phyloP scores from a whole-genome alignment of 805 yeast species.

The Ogataea parapolymorpha region DNA sequence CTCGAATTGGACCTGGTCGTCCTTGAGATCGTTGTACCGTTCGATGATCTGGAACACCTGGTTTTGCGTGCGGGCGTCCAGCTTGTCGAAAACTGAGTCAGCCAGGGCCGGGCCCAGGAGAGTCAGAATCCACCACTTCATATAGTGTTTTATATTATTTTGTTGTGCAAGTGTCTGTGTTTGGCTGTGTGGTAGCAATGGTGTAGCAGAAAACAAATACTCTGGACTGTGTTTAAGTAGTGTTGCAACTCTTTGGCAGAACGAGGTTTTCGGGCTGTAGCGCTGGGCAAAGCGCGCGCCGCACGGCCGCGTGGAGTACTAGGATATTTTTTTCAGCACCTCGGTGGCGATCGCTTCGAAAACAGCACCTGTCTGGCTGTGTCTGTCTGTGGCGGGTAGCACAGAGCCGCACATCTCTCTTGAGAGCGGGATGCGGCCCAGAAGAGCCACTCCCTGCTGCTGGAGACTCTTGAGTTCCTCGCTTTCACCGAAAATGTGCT shows the following conservation, averaged over 20 bases:
- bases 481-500: constrained; percentile 70
- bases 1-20: constrained; percentile 17
- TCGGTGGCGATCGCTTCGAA: constrained; percentile 48
- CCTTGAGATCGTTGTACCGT: constrained; percentile 16
- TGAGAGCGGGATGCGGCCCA: constrained; percentile 73
- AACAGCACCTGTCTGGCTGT: constrained; percentile 36
- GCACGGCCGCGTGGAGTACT: constrained; percentile 9
- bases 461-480: constrained; percentile 53
- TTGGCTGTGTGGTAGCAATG: constrained; percentile 9
- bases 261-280: constrained; percentile 1
- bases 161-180: constrained; percentile 4
- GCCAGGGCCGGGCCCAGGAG: constrained; percentile 9
- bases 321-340: constrained; percentile 26
- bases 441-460: constrained; percentile 43
- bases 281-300: constrained; percentile 11
- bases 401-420: constrained; percentile 58
- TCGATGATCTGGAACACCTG: constrained; percentile 21
- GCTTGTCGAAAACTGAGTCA: constrained; percentile 8
- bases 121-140: constrained; percentile 16
- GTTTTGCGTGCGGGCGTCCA: constrained; percentile 11
- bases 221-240: constrained; percentile 1
- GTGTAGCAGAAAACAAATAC: constrained; percentile 4
- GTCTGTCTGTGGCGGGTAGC: constrained; percentile 51
- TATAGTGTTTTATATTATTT: constrained; percentile 5
- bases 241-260: constrained; percentile 1